Percentiles rank a stretch among this genome's conserved stretches.
These are phyloP conservation scores for Saturnispora zaruensis DNA, from an alignment of 805 yeast genomes.

Conservation along the genomic window DNA sequence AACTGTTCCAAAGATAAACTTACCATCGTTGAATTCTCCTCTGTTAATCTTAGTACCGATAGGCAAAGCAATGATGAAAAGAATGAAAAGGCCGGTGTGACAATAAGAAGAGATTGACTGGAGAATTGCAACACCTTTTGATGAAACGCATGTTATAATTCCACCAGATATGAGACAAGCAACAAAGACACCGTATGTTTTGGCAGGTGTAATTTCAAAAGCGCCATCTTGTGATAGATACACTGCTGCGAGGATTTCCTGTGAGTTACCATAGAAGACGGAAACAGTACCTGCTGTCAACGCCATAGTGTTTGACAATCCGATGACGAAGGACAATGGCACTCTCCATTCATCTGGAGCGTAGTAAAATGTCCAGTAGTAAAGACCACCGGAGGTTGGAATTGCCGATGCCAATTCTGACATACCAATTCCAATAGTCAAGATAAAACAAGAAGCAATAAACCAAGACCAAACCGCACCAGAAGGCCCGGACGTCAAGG, in stretches of 20 bases:
- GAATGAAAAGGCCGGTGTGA: conserved; percentile 40
- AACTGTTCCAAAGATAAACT: conserved; percentile 44
- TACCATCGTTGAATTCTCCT: conserved; percentile 34
- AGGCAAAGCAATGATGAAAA: conserved; percentile 55
- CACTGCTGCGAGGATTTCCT: conserved; percentile 49
- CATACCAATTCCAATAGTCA: conserved; percentile 50
- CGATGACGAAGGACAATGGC: conserved; percentile 51
- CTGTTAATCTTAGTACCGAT: conserved; percentile 40
- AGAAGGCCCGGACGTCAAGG: conserved; percentile 55
- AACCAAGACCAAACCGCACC: conserved; percentile 69
- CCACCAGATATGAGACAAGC: conserved; percentile 48
- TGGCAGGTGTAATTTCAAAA: conserved; percentile 43
- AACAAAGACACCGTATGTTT: conserved; percentile 53
- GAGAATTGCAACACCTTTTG: conserved; percentile 44
- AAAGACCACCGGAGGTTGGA: conserved; percentile 69
- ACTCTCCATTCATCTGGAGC: conserved; percentile 45
- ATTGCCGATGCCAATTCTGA: conserved; percentile 56
- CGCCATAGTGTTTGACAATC: conserved; percentile 57
- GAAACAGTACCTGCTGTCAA: conserved; percentile 56
- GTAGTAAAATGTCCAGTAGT: conserved; percentile 57
- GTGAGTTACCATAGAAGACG: conserved; percentile 57
- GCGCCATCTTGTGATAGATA: conserved; percentile 40
- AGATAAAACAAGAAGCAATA: conserved; percentile 32
- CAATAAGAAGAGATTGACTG: conserved; percentile 50
- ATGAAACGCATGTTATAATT: conserved; percentile 43